Conservation (phyloP, 164 flowering plant species). For the Vitis labrusca region DNA sequence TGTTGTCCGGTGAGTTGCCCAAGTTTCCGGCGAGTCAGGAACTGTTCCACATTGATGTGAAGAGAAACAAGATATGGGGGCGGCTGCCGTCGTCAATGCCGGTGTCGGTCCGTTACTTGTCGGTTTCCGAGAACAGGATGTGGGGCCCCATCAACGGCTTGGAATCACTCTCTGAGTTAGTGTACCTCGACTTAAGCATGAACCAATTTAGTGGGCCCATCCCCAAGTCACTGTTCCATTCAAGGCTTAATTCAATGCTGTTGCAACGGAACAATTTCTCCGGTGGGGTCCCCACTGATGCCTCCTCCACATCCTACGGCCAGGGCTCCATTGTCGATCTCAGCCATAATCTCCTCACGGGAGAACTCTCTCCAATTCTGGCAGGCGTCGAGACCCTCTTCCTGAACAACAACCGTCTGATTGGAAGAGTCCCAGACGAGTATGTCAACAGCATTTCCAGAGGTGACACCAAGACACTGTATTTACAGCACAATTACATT, state of each 20-base stretch:
- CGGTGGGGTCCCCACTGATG: slow-evolving; percentile 34
- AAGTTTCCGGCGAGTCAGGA: slow-evolving; percentile 10
- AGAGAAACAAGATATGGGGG: slow-evolving; percentile 45
- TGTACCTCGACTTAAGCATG: slow-evolving; percentile 66
- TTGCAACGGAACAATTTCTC: slow-evolving; percentile 71
- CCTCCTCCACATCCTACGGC: slow-evolving; percentile 16
- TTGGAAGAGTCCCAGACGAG: slow-evolving; percentile 54
- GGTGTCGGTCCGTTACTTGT: slow-evolving; percentile 61
- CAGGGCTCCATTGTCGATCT: slow-evolving; percentile 54
- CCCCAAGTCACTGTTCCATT: slow-evolving; percentile 42
- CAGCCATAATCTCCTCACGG: slow-evolving; percentile 62
- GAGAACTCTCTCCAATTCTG: slow-evolving; percentile 34
- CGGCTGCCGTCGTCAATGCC: slow-evolving; percentile 40
- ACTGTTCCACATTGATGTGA: slow-evolving; percentile 58
- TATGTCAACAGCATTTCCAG: slow-evolving; percentile 36
- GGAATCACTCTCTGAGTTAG: slow-evolving; percentile 36
- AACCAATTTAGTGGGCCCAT: slow-evolving; percentile 63
- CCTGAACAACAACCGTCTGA: slow-evolving; percentile 64
- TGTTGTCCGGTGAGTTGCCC: slow-evolving; percentile 42
- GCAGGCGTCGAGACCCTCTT: slow-evolving; percentile 54
- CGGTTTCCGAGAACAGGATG: slow-evolving; percentile 46
- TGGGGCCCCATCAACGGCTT: slow-evolving; percentile 49
- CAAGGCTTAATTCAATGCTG: slow-evolving; percentile 34
- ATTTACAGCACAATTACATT: slow-evolving; percentile 68
- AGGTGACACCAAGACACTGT: slow-evolving; percentile 50